Evolutionary conservation across 1,139 yeast species (phyloP), one percentile per base, ranked within the genome.

Genomic region (Candida sp.): DNA sequence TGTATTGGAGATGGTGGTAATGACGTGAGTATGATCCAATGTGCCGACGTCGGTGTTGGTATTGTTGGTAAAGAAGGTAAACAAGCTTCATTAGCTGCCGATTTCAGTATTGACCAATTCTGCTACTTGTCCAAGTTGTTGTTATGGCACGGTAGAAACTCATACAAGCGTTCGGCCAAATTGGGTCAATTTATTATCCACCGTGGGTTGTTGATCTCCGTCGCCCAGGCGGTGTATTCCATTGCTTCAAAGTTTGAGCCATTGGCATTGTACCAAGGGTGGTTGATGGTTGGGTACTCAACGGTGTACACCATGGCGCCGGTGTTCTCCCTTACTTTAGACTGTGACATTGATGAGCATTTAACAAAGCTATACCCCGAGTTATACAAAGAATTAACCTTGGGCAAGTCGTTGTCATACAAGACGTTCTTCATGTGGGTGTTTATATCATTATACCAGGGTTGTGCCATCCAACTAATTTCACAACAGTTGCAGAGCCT

Each of bases 1-100:
- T 94, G 99, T 66, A 96, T 96, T 61, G 99, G 99, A 48, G 99
- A 96, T 69, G 99, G 99, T 58, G 99, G 99, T 60, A 96, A 96
- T 63, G 99, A 96, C 69, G 99, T 96, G 37, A 90, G 96, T 62
- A 96, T 96, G 99, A 96, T 96, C 60, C 99, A 94, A 70, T 90
- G 96, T 60, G 99, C 99, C 0, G 97, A 96, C 72, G 97, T 96
- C 8, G 99, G 99, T 51, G 97, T 96, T 39, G 99, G 99, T 49
- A 94, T 96, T 59, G 99, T 94, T 27, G 99, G 99, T 40, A 96
- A 96, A 66, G 99, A 96, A 69, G 99, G 99, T 30, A 88, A 88
- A 59, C 99, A 96, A 67, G 99, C 99, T 0, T 91, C 98, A 0
- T 75, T 96, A 49, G 97, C 98, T 3, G 99, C 99, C 0, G 99